Evolutionary conservation across 495 filamentous ascomycete species (phyloP), one percentile per base, ranked within the genome.

Genomic region (Copromyces sp.): DNA sequence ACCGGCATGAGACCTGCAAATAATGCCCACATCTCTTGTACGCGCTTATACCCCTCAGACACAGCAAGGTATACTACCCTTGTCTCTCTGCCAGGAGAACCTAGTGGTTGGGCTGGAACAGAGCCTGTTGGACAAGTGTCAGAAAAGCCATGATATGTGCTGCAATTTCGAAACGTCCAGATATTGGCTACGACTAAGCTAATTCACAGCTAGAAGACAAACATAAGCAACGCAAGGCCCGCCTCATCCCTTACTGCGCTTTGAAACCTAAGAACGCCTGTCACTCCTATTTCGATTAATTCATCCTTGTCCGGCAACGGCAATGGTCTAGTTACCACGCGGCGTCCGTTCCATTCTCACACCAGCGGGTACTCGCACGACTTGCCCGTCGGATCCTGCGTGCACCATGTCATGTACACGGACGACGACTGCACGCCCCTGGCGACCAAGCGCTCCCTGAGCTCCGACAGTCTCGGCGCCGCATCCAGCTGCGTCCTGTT

Each of bases 391-490:
- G 71, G 40, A 59, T 78, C 79, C 76, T 87, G 86, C n/a, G 85
- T 84, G 76, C 86, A 88, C 75, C 78, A 87, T 2, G 80, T 76
- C 86, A 86, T 86, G 73, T 86, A 81, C 12, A 88, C 84, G 16
- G 90, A 86, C 68, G 86, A 85, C 4, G 87, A 86, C n/a, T 80
- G 59, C 29, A 95, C 82, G 1, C 92, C 92, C 73, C 86, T 82
- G 24, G 79, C 81, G 35, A 95, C 86, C 81, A 94, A 78, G 59
- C 92, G 83, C 84, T 94, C 92, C 70, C 93, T 84, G 81, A 91
- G 86, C 81, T 93, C 90, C 32, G 83, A 84, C 76, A 95, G 79
- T 69, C 93, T 83, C 40, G 88, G 90, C 70, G 82, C 84, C 7
- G 90, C 91, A 70, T 88, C 86, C 16, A 90, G 74, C 80, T 91